Base-by-base conservation (phyloP, 305 asterid species). In the Solanum hybrid region DNA sequence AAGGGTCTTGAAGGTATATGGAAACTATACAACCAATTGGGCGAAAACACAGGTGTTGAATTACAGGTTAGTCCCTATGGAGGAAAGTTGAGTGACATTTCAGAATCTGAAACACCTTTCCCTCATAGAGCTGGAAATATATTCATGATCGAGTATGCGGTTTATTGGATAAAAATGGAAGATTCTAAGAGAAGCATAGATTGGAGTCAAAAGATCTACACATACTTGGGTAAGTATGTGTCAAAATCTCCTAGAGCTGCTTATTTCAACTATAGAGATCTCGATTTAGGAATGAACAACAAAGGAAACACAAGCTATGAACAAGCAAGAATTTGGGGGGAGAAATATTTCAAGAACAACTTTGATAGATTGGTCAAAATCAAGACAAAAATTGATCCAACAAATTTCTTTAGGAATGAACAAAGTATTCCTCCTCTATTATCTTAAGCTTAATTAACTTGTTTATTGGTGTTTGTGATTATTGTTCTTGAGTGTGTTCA, bases 61-160 rank as follows among this genome's bases (percentile, higher is more conserved):
- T 46, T 91, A 35, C 76, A 82, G 13, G 34, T 91, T 39, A 87
- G 78, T 61, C 90, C 92, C 3, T 89, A 87, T 1, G 90, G 91
- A 69, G 92, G 92, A 69, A 78, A 64, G 39, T 0, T 90, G 61
- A 80, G 11, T 35, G 51, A 31, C 3, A 26, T 77, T 12, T 31
- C 90, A 35, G 90, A 86, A 88, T 90, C 78, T 20, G 92, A 89
- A 46, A 88, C 37, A 2, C 90, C 93, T 6, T 91, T 91, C 77
- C 90, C 92, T 0, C 93, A 91, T 86, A 36, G 93, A 42, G 29
- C 81, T 5, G 91, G 90, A 26, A 91, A 91, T 20, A 90, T 91
- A 78, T 85, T 24, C n/a, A 46, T 69, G 89, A 78, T 91, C 26
- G 84, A 90, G 3, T 90, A 90, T 36, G 8, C 11, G 11, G 24